Conservation (phyloP, 129 eudicot genomes). For the Flaveria ramosissima region DNA sequence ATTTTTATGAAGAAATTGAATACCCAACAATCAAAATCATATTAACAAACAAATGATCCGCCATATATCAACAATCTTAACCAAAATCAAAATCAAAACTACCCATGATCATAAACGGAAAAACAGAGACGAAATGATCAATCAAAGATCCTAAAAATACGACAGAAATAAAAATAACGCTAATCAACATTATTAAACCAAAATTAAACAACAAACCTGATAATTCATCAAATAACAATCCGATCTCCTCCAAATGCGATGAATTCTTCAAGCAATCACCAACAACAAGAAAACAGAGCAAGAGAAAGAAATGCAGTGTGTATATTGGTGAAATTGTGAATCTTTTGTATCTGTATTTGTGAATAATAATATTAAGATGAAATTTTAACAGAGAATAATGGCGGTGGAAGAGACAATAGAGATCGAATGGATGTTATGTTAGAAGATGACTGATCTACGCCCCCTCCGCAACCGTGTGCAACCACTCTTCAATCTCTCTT, state of each 20-base stretch:
- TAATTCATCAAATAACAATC: constrained; percentile 18
- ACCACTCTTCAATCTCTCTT: constrained; percentile 9
- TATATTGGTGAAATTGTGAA: not conserved
- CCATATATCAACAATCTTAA: too few species aligned
- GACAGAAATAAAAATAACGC: not conserved
- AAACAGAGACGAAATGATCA: not conserved
- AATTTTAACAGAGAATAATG: not conserved
- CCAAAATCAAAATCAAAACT: not conserved
- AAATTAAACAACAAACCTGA: constrained; percentile 21
- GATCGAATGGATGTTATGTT: constrained; percentile 39
- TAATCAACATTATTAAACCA: not conserved
- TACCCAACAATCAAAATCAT: not conserved
- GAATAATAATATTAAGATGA: not conserved
- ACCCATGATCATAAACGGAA: not conserved
- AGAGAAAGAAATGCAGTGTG: not conserved
- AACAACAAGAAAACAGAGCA: not conserved
- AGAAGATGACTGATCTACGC: constrained; percentile 59
- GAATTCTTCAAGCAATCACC: constrained; percentile 13
- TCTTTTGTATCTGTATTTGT: not conserved
- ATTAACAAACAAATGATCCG: not conserved
- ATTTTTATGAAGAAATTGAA: not conserved
- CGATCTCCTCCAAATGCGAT: not conserved
- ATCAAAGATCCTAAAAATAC: not conserved
- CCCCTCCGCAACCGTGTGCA: constrained; percentile 43
- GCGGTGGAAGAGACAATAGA: constrained; percentile 34